These are phyloP conservation scores for Backusella westeae DNA, from an alignment of 192 early-diverging fungal species.

Conservation along the genomic window DNA sequence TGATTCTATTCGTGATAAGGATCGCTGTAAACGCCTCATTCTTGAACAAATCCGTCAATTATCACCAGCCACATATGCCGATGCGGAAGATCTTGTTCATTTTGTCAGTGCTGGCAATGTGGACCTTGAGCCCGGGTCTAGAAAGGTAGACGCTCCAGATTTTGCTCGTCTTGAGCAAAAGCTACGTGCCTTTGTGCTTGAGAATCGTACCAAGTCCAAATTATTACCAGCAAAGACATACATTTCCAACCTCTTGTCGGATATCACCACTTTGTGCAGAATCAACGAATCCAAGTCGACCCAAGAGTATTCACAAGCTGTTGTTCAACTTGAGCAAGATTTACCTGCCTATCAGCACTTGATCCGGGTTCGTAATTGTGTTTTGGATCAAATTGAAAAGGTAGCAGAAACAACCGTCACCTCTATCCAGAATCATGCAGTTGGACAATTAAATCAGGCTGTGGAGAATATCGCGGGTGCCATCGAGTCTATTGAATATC, in stretches of 20 bases:
- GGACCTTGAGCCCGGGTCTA: slow-evolving; percentile 30
- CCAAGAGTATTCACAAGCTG: slow-evolving; percentile 60
- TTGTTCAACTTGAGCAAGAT: slow-evolving; percentile 56
- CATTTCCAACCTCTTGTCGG: slow-evolving; percentile 79
- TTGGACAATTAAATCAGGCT: slow-evolving; percentile 44
- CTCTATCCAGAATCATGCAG: slow-evolving; percentile 47
- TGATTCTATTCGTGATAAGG: slow-evolving; percentile 91
- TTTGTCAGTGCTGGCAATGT: slow-evolving; percentile 82
- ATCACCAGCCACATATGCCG: slow-evolving; percentile 88
- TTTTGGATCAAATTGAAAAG: slow-evolving; percentile 62
- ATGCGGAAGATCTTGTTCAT: slow-evolving; percentile 91
- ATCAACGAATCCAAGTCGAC: slow-evolving; percentile 65
- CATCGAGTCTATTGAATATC: slow-evolving; percentile 71
- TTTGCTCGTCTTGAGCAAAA: slow-evolving; percentile 84
- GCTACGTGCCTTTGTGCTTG: slow-evolving; percentile 91
- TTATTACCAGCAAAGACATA: slow-evolving; percentile 93
- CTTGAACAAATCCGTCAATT: slow-evolving; percentile 94
- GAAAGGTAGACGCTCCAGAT: slow-evolving; percentile 44
- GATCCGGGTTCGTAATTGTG: slow-evolving; percentile 65
- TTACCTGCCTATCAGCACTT: slow-evolving; percentile 77
- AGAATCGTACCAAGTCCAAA: slow-evolving; percentile 95
- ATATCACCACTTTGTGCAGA: slow-evolving; percentile 71
- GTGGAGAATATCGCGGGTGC: slow-evolving; percentile 68
- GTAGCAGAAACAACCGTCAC: slow-evolving; percentile 59
- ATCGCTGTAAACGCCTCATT: slow-evolving; percentile 91